Evolutionary conservation across 2,329 filamentous ascomycete species (phyloP).

Genomic region (Ilyonectria mors-panacis): DNA sequence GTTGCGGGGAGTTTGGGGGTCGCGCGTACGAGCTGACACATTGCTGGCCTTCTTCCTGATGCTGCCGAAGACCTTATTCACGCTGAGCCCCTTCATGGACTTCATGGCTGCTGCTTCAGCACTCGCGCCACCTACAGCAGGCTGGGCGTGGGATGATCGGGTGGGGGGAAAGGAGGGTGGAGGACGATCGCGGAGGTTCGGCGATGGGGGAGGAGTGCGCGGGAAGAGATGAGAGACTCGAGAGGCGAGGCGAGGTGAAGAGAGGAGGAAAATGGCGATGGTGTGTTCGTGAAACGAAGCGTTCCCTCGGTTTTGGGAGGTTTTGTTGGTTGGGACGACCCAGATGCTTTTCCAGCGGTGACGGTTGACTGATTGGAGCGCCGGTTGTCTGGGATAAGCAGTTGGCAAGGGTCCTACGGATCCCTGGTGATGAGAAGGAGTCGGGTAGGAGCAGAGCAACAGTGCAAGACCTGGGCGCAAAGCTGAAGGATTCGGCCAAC

Average conservation of each 20-base stretch:
- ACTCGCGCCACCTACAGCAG: slow-evolving; percentile 41
- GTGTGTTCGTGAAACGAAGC: slow-evolving; percentile 30
- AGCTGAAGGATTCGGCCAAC: slow-evolving; percentile 14
- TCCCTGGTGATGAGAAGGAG: slow-evolving; percentile 31
- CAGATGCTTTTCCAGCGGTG: slow-evolving; percentile 34
- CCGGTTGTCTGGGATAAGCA: slow-evolving; percentile 43
- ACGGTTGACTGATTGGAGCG: slow-evolving; percentile 45
- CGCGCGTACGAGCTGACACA: slow-evolving; percentile 42
- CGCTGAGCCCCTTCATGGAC: slow-evolving; percentile 67
- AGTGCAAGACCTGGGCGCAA: not conserved
- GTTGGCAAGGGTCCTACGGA: slow-evolving; percentile 39
- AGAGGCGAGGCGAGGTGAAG: slow-evolving; percentile 11
- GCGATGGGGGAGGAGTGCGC: not conserved
- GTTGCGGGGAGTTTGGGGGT: not conserved
- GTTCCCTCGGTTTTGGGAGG: slow-evolving; percentile 13
- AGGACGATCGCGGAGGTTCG: slow-evolving; percentile 13
- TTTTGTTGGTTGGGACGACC: slow-evolving; percentile 39
- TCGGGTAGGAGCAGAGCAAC: not conserved
- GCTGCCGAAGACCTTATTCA: slow-evolving; percentile 70
- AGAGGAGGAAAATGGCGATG: slow-evolving; percentile 34
- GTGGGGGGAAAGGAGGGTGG: slow-evolving; percentile 20
- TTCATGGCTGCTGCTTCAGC: slow-evolving; percentile 53
- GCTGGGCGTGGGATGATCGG: slow-evolving; percentile 32
- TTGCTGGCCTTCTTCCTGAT: slow-evolving; percentile 64
- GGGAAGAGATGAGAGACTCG: slow-evolving; percentile 35